phyloP scores from a whole-genome alignment of 176 grass and related monocot genomes.

The barley (Hordeum vulgare) region DNA sequence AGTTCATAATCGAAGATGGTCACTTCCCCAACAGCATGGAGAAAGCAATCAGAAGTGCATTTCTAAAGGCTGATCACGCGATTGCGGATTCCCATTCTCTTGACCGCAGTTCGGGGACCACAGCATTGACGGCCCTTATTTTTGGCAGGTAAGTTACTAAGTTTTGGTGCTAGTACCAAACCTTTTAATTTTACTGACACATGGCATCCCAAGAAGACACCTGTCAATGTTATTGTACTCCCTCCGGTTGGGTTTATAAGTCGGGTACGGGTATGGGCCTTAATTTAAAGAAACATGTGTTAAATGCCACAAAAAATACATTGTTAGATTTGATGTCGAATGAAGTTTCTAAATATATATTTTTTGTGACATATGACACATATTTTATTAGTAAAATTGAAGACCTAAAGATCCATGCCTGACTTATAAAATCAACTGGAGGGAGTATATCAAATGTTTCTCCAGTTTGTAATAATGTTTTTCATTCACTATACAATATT shows the following conservation, averaged over 20 bases:
- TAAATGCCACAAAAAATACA: too few species aligned
- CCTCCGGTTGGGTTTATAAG: too few species aligned
- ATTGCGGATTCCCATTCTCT: constrained; percentile 86
- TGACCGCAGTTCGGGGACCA: constrained; percentile 80
- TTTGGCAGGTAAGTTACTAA: constrained; percentile 63
- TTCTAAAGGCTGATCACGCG: constrained; percentile 73
- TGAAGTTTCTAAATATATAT: too few species aligned
- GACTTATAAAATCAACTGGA: too few species aligned
- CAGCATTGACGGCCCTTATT: constrained; percentile 70
- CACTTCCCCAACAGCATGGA: constrained; percentile 73
- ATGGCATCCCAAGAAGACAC: not conserved
- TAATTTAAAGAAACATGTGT: too few species aligned
- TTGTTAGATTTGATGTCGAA: too few species aligned
- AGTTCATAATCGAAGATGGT: constrained; percentile 77
- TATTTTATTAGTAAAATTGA: too few species aligned
- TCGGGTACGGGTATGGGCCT: too few species aligned
- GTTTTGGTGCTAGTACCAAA: not conserved
- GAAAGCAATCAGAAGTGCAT: constrained; percentile 64
- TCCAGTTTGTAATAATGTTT: not conserved
- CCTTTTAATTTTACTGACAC: not conserved
- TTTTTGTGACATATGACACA: too few species aligned
- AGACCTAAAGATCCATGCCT: too few species aligned
- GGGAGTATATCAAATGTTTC: not conserved
- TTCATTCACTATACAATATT: not conserved
- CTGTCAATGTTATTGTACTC: not conserved